Base-by-base conservation (phyloP, 179 eudicot genomes). In the Spergularia azorica region DNA sequence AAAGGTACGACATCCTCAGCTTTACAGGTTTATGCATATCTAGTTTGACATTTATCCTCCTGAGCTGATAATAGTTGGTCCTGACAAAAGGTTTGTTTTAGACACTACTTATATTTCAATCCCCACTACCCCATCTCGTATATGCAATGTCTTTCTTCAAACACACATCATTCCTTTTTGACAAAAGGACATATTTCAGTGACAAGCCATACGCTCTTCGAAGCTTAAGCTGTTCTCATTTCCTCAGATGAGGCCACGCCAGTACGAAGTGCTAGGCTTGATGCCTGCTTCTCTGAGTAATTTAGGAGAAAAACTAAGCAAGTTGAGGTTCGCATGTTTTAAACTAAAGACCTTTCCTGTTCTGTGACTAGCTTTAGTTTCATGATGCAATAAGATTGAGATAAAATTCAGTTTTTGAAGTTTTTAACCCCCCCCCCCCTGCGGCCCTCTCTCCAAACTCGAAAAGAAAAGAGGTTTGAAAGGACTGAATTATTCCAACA, bases 1-100 rank as follows among this genome's bases (percentile, higher is more conserved):
- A 91, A 90, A 89, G 97, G 98, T 93, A 77, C 52, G 16, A 66
- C 11, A 46, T 66, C 63, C 55, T 57, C 18, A 17, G 70, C 57
- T 17, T 54, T 9, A 39, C 39, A 36, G 52, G 70, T 52, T 15
- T 56, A 3, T 61, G 54, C 26, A 16, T 73, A 38, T 66, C 48
- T 18, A 12, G 38, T 57, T 12, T 50, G 32, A 13, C 21, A 26
- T 57, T 21, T 63, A 60, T 18, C 56, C 10, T 70, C 18, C 8
- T 17, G 20, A 41, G n/a, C n/a, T n/a, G n/a, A n/a, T n/a, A n/a
- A 15, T 43, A 41, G 50, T 38, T 75, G 15, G 41, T 66, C 73
- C 56, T 3, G n/a, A 18, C 41, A 18, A 6, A 68, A 11, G 65
- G 56, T 8, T 36, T 46, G 17, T 66, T 67, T 57, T 20, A 57